phyloP scores from a whole-genome alignment of 2,329 filamentous ascomycete species.

The Colletotrichum agaves region DNA sequence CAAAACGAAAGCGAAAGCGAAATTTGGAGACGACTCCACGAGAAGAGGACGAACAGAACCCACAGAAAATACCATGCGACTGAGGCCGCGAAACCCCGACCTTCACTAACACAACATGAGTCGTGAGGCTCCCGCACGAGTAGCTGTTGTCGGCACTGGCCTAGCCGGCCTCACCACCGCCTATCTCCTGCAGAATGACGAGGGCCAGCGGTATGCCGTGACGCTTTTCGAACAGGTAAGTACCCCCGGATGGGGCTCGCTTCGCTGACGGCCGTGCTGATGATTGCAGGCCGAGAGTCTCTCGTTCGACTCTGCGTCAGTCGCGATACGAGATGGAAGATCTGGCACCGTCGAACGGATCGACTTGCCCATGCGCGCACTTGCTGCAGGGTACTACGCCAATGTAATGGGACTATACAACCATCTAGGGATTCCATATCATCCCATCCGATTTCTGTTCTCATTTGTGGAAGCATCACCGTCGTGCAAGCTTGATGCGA shows the following conservation, averaged over 20 bases:
- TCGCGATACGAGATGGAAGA: constrained; percentile 47
- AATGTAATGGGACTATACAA: constrained; percentile 68
- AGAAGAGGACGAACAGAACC: neutral
- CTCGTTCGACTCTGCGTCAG: constrained; percentile 52
- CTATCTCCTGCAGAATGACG: constrained; percentile 48
- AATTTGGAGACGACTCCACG: neutral
- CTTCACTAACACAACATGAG: neutral
- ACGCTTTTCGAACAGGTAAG: constrained; percentile 52
- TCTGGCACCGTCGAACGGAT: constrained; percentile 48
- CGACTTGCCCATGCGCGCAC: constrained; percentile 53
- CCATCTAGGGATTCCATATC: constrained; percentile 61
- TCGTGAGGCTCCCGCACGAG: constrained; percentile 28
- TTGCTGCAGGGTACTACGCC: constrained; percentile 59
- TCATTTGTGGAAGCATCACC: constrained; percentile 54
- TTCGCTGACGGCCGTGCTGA: neutral
- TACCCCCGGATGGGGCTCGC: neutral
- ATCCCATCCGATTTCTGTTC: constrained; percentile 63
- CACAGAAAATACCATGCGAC: neutral
- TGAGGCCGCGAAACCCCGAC: neutral
- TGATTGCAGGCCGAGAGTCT: constrained; percentile 45
- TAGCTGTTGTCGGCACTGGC: constrained; percentile 52
- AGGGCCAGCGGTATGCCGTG: constrained; percentile 44
- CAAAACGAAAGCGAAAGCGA: neutral
- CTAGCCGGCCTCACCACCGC: constrained; percentile 51
- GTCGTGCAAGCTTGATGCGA: neutral